Percentiles rank a stretch among this genome's conserved stretches.
phyloP scores from a whole-genome alignment of 345 rosid genomes.

The Corchorus olitorius region DNA sequence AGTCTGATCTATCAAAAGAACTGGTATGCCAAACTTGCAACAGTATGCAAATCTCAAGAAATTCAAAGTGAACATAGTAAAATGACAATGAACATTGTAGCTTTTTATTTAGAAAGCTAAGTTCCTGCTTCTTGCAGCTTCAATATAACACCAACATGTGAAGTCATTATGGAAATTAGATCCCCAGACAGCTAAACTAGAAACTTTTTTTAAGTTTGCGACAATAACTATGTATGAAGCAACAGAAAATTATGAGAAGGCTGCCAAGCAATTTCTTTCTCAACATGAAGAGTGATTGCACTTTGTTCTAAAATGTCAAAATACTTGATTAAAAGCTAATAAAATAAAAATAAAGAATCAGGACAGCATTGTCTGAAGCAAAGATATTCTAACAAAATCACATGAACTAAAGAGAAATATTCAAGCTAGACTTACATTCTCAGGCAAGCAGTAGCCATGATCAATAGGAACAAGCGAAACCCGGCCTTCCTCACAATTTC shows the following conservation, averaged over 20 bases:
- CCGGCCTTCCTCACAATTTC: constrained; percentile 42
- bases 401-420: constrained; percentile 4
- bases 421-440: constrained; percentile 42
- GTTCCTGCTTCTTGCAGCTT: neutral
- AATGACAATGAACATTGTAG: neutral
- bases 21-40: neutral
- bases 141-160: neutral
- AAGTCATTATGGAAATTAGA: constrained; percentile 4
- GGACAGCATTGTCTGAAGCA: neutral
- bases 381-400: constrained; percentile 5
- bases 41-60: neutral
- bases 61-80: neutral
- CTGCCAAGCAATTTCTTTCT: neutral
- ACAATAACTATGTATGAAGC: neutral
- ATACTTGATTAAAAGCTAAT: neutral
- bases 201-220: neutral
- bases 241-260: neutral
- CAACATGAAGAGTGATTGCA: neutral
- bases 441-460: constrained; percentile 90
- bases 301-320: neutral
- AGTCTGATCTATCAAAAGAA: no score
- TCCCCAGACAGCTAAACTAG: neutral
- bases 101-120: neutral
- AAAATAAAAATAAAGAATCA: no score
- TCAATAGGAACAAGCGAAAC: constrained; percentile 76